A percentile compares a stretch with the other conserved stretches of the same genome.
Conservation (phyloP, 306 rosid genomes). For the Purshia tridentata region DNA sequence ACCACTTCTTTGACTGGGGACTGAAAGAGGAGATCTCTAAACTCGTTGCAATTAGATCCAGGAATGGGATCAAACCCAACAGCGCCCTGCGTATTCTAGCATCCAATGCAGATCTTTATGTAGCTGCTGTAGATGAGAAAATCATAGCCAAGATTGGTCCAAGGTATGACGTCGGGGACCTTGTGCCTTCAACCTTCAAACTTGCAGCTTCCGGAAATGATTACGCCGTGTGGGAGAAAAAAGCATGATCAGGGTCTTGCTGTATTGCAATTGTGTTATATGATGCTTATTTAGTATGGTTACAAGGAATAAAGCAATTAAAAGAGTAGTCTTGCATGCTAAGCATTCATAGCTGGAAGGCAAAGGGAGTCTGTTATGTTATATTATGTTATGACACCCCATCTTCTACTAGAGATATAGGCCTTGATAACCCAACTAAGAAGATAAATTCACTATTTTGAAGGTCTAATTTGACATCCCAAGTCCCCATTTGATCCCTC, state of each 20-base stretch:
- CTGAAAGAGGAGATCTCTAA: constrained; percentile 50
- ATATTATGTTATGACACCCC: too few species aligned
- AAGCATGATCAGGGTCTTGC: neutral
- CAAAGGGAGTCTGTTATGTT: too few species aligned
- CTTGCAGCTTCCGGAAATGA: constrained; percentile 57
- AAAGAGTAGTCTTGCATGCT: too few species aligned
- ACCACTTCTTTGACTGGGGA: constrained; percentile 68
- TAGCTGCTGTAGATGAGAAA: constrained; percentile 52
- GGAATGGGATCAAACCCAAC: constrained; percentile 44
- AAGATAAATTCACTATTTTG: too few species aligned
- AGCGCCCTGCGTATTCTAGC: constrained; percentile 52
- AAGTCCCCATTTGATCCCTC: too few species aligned
- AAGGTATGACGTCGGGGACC: constrained; percentile 46
- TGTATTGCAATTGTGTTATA: neutral
- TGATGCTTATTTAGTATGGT: neutral
- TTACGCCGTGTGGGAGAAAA: constrained; percentile 62
- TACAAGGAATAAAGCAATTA: too few species aligned
- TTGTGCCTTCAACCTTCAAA: constrained; percentile 45
- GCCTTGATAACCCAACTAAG: too few species aligned
- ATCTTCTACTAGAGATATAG: too few species aligned
- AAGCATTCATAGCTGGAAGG: too few species aligned
- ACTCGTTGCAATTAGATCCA: constrained; percentile 40
- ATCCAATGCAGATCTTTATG: constrained; percentile 49
- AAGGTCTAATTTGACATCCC: too few species aligned
- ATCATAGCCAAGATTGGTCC: constrained; percentile 71